These are phyloP conservation scores for Aspergillus fijiensis DNA, from an alignment of 2,329 filamentous ascomycete genomes.

Conservation along the genomic window DNA sequence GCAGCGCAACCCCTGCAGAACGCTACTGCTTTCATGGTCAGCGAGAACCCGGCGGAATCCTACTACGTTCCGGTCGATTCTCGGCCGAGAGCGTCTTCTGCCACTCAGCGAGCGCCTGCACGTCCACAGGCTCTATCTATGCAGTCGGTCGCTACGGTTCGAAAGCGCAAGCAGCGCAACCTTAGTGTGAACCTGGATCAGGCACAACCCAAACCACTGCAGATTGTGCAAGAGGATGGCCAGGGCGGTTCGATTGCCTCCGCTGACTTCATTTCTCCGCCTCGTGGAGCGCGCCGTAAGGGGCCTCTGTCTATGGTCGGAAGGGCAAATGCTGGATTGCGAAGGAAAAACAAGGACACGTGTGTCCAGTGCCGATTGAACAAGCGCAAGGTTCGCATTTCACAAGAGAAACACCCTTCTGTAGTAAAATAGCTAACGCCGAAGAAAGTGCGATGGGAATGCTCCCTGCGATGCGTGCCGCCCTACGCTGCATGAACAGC, in stretches of 20 bases:
- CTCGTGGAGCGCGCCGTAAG: conserved; percentile 45
- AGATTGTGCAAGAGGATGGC: conserved; percentile 47
- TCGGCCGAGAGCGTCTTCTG: conserved; percentile 24
- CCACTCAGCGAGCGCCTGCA: conserved; percentile 24
- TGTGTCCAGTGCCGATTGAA: conserved; percentile 47
- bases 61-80: conserved; percentile 26
- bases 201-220: conserved; percentile 33
- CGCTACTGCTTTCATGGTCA: conserved; percentile 38
- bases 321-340: conserved; percentile 42
- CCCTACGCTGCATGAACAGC: conserved; percentile 43
- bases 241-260: conserved; percentile 44
- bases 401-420: neutral
- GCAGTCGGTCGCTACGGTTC: conserved; percentile 32
- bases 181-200: conserved; percentile 30
- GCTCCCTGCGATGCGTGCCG: conserved; percentile 45
- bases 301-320: conserved; percentile 42
- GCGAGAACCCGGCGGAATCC: conserved; percentile 33
- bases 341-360: conserved; percentile 46
- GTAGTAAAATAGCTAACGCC: neutral
- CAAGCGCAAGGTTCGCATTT: conserved; percentile 42
- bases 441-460: conserved; percentile 41
- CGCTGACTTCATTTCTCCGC: conserved; percentile 43
- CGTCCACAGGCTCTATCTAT: conserved; percentile 34
- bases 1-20: conserved; percentile 26
- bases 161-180: conserved; percentile 39